These are phyloP conservation scores for Coemansia sp. DNA, from an alignment of 192 early-diverging fungal genomes.

Conservation along the genomic window DNA sequence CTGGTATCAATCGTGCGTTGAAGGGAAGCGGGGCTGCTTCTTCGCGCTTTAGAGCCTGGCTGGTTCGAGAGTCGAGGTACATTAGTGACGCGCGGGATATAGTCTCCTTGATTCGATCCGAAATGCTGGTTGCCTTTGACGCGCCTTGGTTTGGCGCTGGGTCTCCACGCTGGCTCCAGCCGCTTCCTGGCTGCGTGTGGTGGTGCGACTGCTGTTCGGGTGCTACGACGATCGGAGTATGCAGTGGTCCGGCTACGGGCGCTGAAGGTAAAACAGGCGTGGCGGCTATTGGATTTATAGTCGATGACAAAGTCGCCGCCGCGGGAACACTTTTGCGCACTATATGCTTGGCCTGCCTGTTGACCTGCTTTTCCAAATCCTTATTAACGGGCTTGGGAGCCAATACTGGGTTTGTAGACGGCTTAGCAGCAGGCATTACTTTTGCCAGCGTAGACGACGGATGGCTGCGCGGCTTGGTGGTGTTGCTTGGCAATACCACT, in stretches of 20 bases:
- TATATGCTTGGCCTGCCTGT: neutral
- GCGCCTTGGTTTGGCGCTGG: neutral
- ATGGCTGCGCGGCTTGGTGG: neutral
- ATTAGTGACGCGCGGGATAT: conserved; percentile 50
- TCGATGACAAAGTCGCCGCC: neutral
- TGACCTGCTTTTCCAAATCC: neutral
- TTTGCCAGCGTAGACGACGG: neutral
- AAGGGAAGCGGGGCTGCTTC: neutral
- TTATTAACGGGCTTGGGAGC: neutral
- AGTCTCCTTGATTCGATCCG: conserved; percentile 37
- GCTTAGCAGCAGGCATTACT: neutral
- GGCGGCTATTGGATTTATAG: neutral
- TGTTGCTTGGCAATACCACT: neutral
- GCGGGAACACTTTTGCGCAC: neutral
- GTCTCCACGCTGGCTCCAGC: conserved; percentile 1
- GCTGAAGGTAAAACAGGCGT: neutral
- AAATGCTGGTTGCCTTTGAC: conserved; percentile 13
- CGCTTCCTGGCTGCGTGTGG: conserved; percentile 14
- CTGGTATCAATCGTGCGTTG: neutral
- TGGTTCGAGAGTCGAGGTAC: conserved; percentile 39
- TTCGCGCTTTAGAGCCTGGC: conserved; percentile 24
- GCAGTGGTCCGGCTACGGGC: conserved; percentile 8
- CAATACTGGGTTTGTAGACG: neutral
- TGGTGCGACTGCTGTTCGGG: neutral
- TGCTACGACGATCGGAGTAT: conserved; percentile 22